Conservation (phyloP, 2,329 filamentous ascomycete species). For the Juglanconis oblonga region DNA sequence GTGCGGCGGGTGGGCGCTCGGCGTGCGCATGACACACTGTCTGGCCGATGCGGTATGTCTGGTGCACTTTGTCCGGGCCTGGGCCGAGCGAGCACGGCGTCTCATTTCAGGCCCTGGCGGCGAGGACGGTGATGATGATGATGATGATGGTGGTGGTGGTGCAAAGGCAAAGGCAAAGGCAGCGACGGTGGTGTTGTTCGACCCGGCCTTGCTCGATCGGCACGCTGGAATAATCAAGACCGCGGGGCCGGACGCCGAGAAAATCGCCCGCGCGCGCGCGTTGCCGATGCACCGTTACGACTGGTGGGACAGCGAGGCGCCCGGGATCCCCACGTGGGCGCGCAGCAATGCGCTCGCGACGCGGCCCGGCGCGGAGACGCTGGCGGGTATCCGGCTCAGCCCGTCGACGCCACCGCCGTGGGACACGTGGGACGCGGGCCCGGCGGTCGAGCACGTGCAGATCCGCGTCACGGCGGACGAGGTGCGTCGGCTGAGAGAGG, state of each 20-base stretch:
- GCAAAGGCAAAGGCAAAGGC: no score
- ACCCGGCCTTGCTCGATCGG: slow-evolving; percentile 37
- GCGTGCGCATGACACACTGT: slow-evolving; percentile 40
- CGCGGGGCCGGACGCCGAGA: slow-evolving; percentile 23
- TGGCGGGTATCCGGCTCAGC: slow-evolving; percentile 17
- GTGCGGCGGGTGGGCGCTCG: slow-evolving; percentile 39
- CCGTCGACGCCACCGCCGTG: slow-evolving; percentile 35
- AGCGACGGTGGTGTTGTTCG: slow-evolving; percentile 25
- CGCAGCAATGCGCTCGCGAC: slow-evolving; percentile 24
- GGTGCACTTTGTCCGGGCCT: slow-evolving; percentile 40
- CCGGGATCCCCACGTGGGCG: slow-evolving; percentile 28
- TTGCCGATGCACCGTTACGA: slow-evolving; percentile 46
- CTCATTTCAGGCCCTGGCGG: not conserved
- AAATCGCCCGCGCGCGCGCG: slow-evolving; percentile 28
- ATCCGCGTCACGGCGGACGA: slow-evolving; percentile 37
- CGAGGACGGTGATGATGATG: slow-evolving; percentile 4
- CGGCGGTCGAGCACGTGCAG: slow-evolving; percentile 29
- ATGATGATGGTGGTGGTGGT: not conserved
- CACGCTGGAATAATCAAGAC: slow-evolving; percentile 26
- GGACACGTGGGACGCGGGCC: slow-evolving; percentile 38
- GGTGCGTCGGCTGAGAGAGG: slow-evolving; percentile 31
- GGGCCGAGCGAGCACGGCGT: slow-evolving; percentile 31
- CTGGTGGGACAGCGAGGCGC: slow-evolving; percentile 39
- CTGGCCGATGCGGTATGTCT: slow-evolving; percentile 43
- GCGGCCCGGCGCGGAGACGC: slow-evolving; percentile 18